Base-by-base conservation (phyloP, 2,329 filamentous ascomycete species). In the Gaeumannomyces sp. region DNA sequence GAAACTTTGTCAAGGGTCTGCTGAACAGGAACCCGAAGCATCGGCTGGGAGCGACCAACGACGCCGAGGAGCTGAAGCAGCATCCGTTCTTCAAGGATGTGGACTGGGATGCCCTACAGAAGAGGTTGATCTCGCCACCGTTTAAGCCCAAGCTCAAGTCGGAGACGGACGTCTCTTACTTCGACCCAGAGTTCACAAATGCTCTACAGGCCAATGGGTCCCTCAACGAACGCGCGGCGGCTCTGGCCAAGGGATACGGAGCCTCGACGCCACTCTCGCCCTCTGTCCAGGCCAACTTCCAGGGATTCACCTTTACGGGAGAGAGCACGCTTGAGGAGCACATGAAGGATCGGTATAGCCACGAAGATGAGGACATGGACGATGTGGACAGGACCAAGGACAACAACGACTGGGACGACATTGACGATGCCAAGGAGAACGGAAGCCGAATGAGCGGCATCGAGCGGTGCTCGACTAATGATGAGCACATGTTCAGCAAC, bases 221-320 rank as follows among this genome's bases (percentile, higher is more conserved):
- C 0, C 82, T 98, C 66, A 98, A 98, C 73, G 92, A 95, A 71
- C 89, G 94, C 65, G 94, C 95, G 5, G 92, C 92, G 19, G 92
- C 92, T 10, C 77, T 98, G 62, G 92, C 94, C 22, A 88, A 89
- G 65, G 93, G 93, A 53, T 91, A 95, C 73, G 89, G 91, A 7
- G 91, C 92, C 10, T 96, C 92, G 19, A 99, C 95, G 0, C 95
- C 95, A 0, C 81, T 99, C 29, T 97, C 93, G 19, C 95, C 95
- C 0, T 96, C 92, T 2, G 93, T 97, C 78, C 95, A 99, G 78
- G 95, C 94, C 68, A 97, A 98, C 74, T 99, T 99, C 81, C 92
- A 95, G 73, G 95, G 95, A 45, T 99, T 99, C 77, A 99, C 95
- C 0, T 99, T 96, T 75, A 95, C 98, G n/a, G 95, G 98, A 71